These are phyloP conservation scores for Podospora fimiseda DNA, from an alignment of 495 filamentous ascomycete genomes.

Conservation along the genomic window DNA sequence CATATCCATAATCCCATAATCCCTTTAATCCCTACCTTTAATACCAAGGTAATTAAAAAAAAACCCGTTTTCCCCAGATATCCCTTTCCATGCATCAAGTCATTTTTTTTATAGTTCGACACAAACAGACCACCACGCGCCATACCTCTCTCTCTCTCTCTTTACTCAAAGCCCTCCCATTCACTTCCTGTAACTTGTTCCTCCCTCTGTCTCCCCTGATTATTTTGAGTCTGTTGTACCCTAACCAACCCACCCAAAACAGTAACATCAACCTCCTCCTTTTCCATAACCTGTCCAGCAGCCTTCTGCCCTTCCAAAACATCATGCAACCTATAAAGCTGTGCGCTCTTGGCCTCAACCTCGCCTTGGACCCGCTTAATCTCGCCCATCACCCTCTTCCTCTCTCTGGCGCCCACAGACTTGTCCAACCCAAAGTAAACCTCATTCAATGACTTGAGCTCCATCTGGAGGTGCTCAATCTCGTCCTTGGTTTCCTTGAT, in stretches of 20 bases:
- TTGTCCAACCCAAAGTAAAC: constrained; percentile 64
- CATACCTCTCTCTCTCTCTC: too few relatives aligned
- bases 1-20: too few relatives aligned
- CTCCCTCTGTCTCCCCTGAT: constrained; percentile 3
- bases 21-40: too few relatives aligned
- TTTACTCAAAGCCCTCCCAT: constrained; percentile 38
- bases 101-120: too few relatives aligned
- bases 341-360: constrained; percentile 74
- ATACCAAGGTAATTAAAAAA: too few relatives aligned
- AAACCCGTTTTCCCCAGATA: too few relatives aligned
- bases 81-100: too few relatives aligned
- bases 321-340: constrained; percentile 84
- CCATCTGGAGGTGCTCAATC: constrained; percentile 68
- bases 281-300: constrained; percentile 56
- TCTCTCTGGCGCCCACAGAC: constrained; percentile 56
- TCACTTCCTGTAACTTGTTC: constrained; percentile 26
- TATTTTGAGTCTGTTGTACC: too few relatives aligned
- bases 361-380: constrained; percentile 58
- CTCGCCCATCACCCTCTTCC: constrained; percentile 56
- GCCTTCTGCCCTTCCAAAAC: constrained; percentile 77
- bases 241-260: constrained; percentile 32
- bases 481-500: constrained; percentile 80
- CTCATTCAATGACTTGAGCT: constrained; percentile 50
- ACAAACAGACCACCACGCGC: too few relatives aligned
- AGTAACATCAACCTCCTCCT: constrained; percentile 62